Percentiles rank a stretch among this genome's conserved stretches.
Conservation (phyloP, 2,329 filamentous ascomycete genomes). For the Cladophialophora yegresii region DNA sequence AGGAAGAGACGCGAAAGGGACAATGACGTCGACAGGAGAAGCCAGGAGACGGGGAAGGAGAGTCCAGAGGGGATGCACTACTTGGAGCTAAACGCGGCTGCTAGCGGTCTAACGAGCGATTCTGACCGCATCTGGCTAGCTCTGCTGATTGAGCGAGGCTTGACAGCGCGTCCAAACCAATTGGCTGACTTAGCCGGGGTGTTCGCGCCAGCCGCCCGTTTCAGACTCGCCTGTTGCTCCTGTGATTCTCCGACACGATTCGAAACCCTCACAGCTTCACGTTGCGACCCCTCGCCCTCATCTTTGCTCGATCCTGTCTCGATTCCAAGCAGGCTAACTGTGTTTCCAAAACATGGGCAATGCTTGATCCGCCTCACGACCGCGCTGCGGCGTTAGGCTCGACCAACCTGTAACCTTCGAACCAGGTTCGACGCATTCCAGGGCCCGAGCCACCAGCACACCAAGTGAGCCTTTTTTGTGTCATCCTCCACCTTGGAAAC, state of each 20-base stretch:
- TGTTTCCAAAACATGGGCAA: conserved; percentile 32
- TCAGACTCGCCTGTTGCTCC: conserved; percentile 26
- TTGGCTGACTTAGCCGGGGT: conserved; percentile 4
- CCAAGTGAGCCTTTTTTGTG: conserved; percentile 23
- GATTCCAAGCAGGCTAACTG: conserved; percentile 19
- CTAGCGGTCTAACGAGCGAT: background rate
- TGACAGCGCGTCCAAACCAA: background rate
- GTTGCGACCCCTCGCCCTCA: conserved; percentile 19
- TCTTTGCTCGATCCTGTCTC: conserved; percentile 20
- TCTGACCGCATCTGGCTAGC: background rate
- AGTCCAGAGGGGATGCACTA: background rate
- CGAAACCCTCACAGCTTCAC: conserved; percentile 35
- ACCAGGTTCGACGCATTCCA: conserved; percentile 17
- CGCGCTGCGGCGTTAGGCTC: conserved; percentile 14
- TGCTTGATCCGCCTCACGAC: conserved; percentile 25
- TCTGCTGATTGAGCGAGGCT: background rate
- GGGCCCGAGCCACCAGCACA: conserved; percentile 25
- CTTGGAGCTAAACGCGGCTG: background rate
- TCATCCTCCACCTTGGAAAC: conserved; percentile 34
- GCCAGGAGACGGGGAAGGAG: background rate
- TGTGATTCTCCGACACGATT: conserved; percentile 27
- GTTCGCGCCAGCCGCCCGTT: conserved; percentile 20
- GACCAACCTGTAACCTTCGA: conserved; percentile 33
- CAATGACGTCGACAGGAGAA: conserved; percentile 28
- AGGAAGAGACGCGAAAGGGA: background rate